Conservation (phyloP, 2,329 filamentous ascomycete species). For the Pleoardoris graminearum region DNA sequence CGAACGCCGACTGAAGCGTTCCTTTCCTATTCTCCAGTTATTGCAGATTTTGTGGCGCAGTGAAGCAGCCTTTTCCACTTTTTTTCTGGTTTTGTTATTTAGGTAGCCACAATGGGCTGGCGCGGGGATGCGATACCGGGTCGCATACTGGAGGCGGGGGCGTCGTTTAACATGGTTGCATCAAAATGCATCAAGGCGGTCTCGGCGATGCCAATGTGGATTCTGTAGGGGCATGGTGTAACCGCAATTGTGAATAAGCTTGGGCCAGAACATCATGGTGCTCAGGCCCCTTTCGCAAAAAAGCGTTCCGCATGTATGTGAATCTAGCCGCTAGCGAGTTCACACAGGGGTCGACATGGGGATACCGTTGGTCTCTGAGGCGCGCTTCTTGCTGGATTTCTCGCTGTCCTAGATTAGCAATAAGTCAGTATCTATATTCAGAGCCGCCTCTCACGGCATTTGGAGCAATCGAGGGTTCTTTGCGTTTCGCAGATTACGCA, state of each 20-base stretch:
- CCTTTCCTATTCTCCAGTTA: constrained; percentile 9
- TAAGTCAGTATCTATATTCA: constrained; percentile 37
- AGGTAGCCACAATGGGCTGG: not conserved
- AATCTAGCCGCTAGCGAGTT: constrained; percentile 33
- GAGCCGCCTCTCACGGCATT: constrained; percentile 22
- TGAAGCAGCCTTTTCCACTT: constrained; percentile 26
- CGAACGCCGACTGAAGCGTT: not conserved
- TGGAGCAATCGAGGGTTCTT: constrained; percentile 23
- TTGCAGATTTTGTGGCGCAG: constrained; percentile 11
- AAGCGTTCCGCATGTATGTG: constrained; percentile 33
- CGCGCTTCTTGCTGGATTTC: constrained; percentile 39
- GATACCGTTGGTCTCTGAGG: constrained; percentile 37
- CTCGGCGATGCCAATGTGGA: constrained; percentile 4
- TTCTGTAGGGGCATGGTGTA: constrained; percentile 15
- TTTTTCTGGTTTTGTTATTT: constrained; percentile 26
- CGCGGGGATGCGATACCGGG: not conserved
- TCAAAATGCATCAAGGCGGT: constrained; percentile 6
- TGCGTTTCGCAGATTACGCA: constrained; percentile 42
- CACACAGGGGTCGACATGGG: constrained; percentile 35
- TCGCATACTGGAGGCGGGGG: not conserved
- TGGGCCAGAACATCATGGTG: constrained; percentile 29
- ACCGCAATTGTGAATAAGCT: constrained; percentile 29
- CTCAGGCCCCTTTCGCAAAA: constrained; percentile 16
- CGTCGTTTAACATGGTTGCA: not conserved
- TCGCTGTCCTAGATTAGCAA: constrained; percentile 45